Evolutionary conservation across 2,329 filamentous ascomycete genomes (phyloP), one percentile per base, ranked within the genome.

Genomic region (Pezicula rhizophila): DNA sequence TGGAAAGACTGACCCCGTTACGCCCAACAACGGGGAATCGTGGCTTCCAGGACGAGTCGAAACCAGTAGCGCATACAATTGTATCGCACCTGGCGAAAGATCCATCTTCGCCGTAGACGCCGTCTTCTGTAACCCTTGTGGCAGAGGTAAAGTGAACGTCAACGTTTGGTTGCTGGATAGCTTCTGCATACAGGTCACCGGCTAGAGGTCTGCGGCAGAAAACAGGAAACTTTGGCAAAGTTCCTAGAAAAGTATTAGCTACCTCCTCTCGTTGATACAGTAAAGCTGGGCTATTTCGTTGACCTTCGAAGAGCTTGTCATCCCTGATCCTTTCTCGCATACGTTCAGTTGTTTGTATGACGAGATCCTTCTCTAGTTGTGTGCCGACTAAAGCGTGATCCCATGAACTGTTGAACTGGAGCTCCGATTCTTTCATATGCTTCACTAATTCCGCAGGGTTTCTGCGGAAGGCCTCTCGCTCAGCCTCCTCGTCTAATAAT

Each of bases 361-460:
- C 33, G 33, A 35, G 33, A 35, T 35, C 33, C 33, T 35, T 35
- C 33, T 35, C 2, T 4, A 35, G 33, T 35, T 35, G 2, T 35
- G 33, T 35, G 33, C 33, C 33, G n/a, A 35, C 33, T 35, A 35
- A n/a, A n/a, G 33, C 33, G n/a, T 35, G 33, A 35, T 35, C 68
- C 70, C 70, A 75, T 0, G 73, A 48, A 2, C 69, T 68, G 50
- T 75, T 75, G 42, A 76, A 60, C 49, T 71, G 66, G 47, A 66
- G 61, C 51, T 42, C 40, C 8, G 25, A 2, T 14, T 20, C 11
- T 25, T 42, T 42, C 15, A 20, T 20, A n/a, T 42, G 40, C 18
- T 17, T 25, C 10, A 42, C 40, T 25, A 42, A n/a, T 2, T 2
- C 10, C 8, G 2, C 62, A 0, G 70, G 69, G 35, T 74, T 62